Percentiles rank a stretch among this genome's conserved stretches.
Evolutionary conservation across 2,329 filamentous ascomycete species (phyloP).

Genomic region (Pseudocercospora fijiensis): DNA sequence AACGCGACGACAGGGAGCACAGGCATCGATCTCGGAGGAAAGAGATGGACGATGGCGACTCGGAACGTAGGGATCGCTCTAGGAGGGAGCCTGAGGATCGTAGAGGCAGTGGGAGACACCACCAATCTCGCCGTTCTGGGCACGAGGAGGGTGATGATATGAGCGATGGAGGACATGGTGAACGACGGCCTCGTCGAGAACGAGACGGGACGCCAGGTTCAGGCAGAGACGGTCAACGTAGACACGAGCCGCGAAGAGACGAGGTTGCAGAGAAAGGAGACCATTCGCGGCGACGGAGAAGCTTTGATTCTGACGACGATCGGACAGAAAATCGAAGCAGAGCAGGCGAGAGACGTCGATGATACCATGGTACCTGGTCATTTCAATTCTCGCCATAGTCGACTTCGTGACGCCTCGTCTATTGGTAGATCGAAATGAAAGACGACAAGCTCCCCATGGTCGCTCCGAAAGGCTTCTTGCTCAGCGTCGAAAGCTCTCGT

Average conservation of each 20-base stretch:
- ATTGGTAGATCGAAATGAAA: neutral
- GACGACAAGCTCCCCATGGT: neutral
- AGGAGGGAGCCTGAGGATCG: neutral
- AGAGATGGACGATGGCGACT: conserved; percentile 1
- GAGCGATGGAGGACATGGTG: neutral
- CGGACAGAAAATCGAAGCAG: neutral
- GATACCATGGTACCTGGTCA: neutral
- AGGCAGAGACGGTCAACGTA: neutral
- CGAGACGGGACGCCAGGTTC: neutral
- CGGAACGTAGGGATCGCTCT: conserved; percentile 1
- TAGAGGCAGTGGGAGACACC: neutral
- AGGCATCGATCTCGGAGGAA: conserved; percentile 5
- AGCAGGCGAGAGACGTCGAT: neutral
- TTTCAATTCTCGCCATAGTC: neutral
- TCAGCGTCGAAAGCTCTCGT: neutral
- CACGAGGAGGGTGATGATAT: neutral
- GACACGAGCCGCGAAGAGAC: neutral
- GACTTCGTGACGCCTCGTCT: neutral
- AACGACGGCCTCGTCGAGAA: neutral
- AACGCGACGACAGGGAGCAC: neutral
- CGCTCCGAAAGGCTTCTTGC: no score
- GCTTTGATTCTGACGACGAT: neutral
- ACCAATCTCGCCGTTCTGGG: neutral
- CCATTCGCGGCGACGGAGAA: neutral
- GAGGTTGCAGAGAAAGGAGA: no score